These are phyloP conservation scores for Fusarium subglutinans DNA, from an alignment of 2,329 filamentous ascomycete genomes.

Conservation along the genomic window DNA sequence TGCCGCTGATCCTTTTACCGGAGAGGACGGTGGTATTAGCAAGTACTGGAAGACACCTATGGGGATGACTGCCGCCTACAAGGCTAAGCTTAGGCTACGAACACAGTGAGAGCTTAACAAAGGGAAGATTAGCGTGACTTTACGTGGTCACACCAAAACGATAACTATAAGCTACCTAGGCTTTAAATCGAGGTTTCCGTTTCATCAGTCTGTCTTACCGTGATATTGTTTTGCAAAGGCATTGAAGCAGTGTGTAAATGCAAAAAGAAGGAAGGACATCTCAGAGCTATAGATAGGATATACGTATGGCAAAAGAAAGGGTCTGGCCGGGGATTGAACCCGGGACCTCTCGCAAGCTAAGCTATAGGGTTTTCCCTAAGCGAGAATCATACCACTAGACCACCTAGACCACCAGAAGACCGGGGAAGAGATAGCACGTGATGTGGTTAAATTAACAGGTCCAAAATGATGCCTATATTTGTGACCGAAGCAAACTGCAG, in stretches of 20 bases:
- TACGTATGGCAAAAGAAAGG: constrained; percentile 40
- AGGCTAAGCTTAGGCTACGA: too few relatives aligned
- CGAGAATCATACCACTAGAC: constrained; percentile 78
- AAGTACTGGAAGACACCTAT: neutral
- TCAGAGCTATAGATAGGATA: fast-evolving
- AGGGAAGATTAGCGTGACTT: fast-evolving
- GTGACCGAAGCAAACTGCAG: fast-evolving
- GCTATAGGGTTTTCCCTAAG: constrained; percentile 64
- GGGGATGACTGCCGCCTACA: fast-evolving
- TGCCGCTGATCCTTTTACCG: neutral
- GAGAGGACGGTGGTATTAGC: neutral
- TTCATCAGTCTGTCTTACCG: fast-evolving
- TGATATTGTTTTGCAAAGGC: fast-evolving
- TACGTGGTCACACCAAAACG: fast-evolving
- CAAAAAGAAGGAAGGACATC: neutral
- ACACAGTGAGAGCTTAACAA: fast-evolving
- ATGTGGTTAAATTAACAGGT: fast-evolving
- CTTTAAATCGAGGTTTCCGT: fast-evolving
- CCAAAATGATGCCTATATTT: fast-evolving
- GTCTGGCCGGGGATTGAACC: constrained; percentile 58
- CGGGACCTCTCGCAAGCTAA: constrained; percentile 55
- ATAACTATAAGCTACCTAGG: too few relatives aligned
- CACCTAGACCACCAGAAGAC: too few relatives aligned
- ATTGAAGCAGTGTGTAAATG: fast-evolving
- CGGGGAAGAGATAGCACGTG: constrained; percentile 11